These are phyloP conservation scores for Neoboletus brunneissimus DNA, from an alignment of 768 basidiomycete genomes.

Conservation along the genomic window DNA sequence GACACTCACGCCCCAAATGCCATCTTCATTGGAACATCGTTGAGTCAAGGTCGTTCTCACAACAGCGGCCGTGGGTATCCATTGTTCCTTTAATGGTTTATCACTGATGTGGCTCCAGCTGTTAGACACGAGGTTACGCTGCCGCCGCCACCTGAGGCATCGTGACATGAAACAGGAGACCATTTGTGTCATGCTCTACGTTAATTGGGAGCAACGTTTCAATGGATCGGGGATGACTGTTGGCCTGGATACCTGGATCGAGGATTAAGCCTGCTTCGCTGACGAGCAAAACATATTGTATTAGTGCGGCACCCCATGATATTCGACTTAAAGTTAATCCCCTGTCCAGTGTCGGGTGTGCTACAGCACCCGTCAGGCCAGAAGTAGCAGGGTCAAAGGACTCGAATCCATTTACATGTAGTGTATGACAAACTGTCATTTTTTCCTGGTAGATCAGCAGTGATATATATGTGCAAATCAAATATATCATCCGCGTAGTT, in stretches of 20 bases:
- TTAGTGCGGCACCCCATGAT: background rate
- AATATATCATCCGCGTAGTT: background rate
- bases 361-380: background rate
- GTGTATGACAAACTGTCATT: background rate
- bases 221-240: background rate
- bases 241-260: background rate
- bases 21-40: background rate
- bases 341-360: background rate
- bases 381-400: background rate
- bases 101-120: background rate
- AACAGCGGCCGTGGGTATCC: background rate
- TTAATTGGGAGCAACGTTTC: too few relatives aligned
- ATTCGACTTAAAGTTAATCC: background rate
- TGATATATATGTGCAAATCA: background rate
- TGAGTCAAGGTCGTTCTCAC: background rate
- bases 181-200: background rate
- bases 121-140: background rate
- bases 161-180: conserved; percentile 3
- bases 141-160: background rate
- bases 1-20: background rate
- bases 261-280: background rate
- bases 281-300: background rate
- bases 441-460: background rate
- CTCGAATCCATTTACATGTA: background rate
- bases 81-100: background rate